phyloP scores from a whole-genome alignment of 352 stramenopile species.

The Globisporangium mamillatum region DNA sequence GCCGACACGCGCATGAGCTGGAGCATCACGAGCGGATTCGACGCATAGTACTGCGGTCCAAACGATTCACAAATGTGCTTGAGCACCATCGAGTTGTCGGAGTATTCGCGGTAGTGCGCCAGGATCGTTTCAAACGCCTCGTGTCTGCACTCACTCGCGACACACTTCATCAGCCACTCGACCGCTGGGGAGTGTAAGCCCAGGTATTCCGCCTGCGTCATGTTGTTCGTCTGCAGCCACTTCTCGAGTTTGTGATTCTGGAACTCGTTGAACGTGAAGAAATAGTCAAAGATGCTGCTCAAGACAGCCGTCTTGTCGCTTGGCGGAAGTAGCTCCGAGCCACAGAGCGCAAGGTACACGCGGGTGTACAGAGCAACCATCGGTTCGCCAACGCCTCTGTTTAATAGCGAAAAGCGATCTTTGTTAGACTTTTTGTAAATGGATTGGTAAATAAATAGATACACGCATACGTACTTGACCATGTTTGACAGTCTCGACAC shows the following conservation, averaged over 20 bases:
- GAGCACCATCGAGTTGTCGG: constrained; percentile 86
- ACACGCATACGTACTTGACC: constrained; percentile 64
- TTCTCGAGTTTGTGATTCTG: constrained; percentile 43
- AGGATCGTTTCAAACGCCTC: constrained; percentile 66
- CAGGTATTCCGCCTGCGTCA: constrained; percentile 66
- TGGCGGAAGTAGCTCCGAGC: constrained; percentile 48
- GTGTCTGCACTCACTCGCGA: constrained; percentile 32
- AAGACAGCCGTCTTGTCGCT: constrained; percentile 47
- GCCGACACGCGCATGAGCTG: constrained; percentile 61
- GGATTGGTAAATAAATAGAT: not conserved
- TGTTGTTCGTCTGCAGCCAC: constrained; percentile 50
- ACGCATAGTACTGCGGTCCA: constrained; percentile 51
- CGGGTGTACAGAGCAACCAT: constrained; percentile 86
- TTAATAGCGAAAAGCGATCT: constrained; percentile 11
- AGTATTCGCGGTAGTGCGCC: constrained; percentile 81
- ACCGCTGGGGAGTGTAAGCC: constrained; percentile 80
- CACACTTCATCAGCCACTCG: constrained; percentile 85
- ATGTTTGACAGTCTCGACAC: constrained; percentile 79
- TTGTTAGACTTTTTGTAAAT: constrained; percentile 1
- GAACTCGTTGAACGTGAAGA: constrained; percentile 84
- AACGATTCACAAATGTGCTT: constrained; percentile 85
- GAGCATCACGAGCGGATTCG: constrained; percentile 54
- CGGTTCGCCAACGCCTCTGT: constrained; percentile 83
- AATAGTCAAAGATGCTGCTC: constrained; percentile 87
- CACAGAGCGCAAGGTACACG: constrained; percentile 76